Evolutionary conservation across 768 basidiomycete genomes (phyloP), one percentile per base, ranked within the genome.

Genomic region (Pleurotus tuber-regium): DNA sequence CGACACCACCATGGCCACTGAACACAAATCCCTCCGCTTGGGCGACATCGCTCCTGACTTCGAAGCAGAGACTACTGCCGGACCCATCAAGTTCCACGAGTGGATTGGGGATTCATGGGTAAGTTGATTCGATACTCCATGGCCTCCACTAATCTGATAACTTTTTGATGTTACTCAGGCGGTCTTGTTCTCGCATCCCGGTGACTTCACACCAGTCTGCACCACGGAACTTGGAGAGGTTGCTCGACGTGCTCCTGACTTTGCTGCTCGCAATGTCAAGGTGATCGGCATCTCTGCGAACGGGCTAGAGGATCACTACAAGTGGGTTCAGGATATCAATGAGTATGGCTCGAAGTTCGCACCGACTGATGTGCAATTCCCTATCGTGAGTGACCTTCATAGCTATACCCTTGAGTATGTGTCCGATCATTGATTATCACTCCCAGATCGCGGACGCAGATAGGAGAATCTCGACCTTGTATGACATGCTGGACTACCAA

Each of bases 211-310:
- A n/a, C 89, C 89, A 43, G 87, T 95, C 47, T 94, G 91, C 80
- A 95, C 97, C 42, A 99, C 97, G 50, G 97, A 98, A 74, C 87
- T 98, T 30, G 94, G 92, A 44, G 96, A 97, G 67, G 94, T 97
- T 38, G 88, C 97, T 43, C 86, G 92, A 57, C 89, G 91, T 54
- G 79, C 83, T 10, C 74, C 75, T 12, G 95, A 98, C 68, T 99
- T 98, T 66, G 76, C 72, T 43, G 83, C 86, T 64, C 87, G 97
- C 55, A 82, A 84, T 58, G 93, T 98, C 63, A 98, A 98, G 73
- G 79, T 96, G 55, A 92, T 95, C 56, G 93, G 93, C 33, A 83
- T 98, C 54, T 92, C 90, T 36, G 94, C 95, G 65, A 98, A 98
- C 70, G 80, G 77, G 62, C 82, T 98, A 57, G 71, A 84, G 7